A percentile compares a stretch with the other conserved stretches of the same genome.
phyloP scores from a whole-genome alignment of 768 basidiomycete genomes.

The Lentinula aciculospora region DNA sequence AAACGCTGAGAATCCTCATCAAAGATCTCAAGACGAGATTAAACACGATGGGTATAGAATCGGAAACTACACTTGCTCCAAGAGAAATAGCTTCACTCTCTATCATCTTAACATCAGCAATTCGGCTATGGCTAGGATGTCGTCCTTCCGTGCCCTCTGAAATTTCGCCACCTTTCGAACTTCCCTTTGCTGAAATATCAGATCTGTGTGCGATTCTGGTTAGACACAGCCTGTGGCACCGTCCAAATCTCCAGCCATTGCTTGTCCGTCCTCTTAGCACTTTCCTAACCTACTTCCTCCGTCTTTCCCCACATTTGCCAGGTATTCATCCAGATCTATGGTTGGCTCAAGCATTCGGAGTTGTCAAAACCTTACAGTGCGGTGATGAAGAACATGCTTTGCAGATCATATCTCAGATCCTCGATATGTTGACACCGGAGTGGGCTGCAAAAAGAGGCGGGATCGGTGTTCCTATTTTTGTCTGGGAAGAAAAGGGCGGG shows the following conservation, averaged over 20 bases:
- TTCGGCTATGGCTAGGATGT: conserved; percentile 65
- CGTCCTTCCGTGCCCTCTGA: conserved; percentile 32
- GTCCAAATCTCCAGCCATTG: not conserved
- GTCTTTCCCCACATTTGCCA: conserved; percentile 53
- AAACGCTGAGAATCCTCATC: not conserved
- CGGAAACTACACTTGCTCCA: not conserved
- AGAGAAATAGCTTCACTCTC: not conserved
- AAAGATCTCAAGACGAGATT: not conserved
- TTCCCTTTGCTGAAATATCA: conserved; percentile 56
- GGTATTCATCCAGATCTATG: conserved; percentile 52
- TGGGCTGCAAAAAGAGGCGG: conserved; percentile 34
- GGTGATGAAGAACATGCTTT: conserved; percentile 68
- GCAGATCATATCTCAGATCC: conserved; percentile 34
- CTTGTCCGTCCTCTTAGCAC: conserved; percentile 49
- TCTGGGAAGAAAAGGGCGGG: conserved; percentile 47
- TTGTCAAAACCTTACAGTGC: conserved; percentile 51
- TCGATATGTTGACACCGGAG: conserved; percentile 28
- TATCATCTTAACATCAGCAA: conserved; percentile 16
- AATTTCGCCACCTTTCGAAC: conserved; percentile 47
- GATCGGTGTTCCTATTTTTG: conserved; percentile 22
- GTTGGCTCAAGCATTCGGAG: conserved; percentile 60
- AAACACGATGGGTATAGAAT: not conserved
- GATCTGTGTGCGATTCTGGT: conserved; percentile 44
- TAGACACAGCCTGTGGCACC: conserved; percentile 45
- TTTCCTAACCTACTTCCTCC: conserved; percentile 49